These are phyloP conservation scores for Sophora flavescens DNA, from an alignment of 306 rosid genomes.

Conservation along the genomic window DNA sequence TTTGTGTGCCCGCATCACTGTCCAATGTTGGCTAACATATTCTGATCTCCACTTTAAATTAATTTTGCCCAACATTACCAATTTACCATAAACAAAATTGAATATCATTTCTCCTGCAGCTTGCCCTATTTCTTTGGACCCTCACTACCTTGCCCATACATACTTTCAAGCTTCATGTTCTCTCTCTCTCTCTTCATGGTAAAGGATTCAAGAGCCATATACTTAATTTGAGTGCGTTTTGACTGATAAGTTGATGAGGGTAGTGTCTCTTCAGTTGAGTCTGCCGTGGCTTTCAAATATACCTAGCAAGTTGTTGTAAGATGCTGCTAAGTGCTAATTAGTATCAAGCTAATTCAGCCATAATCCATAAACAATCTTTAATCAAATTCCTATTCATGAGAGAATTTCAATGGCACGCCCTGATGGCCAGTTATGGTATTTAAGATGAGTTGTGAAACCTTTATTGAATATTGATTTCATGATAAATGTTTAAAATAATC, in stretches of 20 bases:
- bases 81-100: background rate
- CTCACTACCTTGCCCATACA: background rate
- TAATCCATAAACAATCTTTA: background rate
- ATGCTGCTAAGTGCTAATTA: background rate
- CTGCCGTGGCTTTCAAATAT: background rate
- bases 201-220: too few relatives aligned
- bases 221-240: too few relatives aligned
- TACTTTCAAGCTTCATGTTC: background rate
- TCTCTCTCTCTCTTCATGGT: constrained; percentile 25
- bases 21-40: constrained; percentile 54
- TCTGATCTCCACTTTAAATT: constrained; percentile 11
- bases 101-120: constrained; percentile 25
- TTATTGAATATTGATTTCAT: too few relatives aligned
- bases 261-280: background rate
- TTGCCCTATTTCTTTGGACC: constrained; percentile 51
- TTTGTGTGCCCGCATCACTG: constrained; percentile 59
- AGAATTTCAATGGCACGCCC: too few relatives aligned
- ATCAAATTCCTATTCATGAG: background rate
- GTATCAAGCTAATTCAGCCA: background rate
- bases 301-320: background rate
- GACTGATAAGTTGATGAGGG: too few relatives aligned
- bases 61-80: constrained; percentile 7
- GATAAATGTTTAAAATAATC: too few relatives aligned
- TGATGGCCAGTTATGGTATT: too few relatives aligned
- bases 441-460: too few relatives aligned